Percentiles rank a stretch among this genome's conserved stretches.
phyloP scores from a whole-genome alignment of 129 eudicot genomes.

The Chrysanthemum seticuspe region DNA sequence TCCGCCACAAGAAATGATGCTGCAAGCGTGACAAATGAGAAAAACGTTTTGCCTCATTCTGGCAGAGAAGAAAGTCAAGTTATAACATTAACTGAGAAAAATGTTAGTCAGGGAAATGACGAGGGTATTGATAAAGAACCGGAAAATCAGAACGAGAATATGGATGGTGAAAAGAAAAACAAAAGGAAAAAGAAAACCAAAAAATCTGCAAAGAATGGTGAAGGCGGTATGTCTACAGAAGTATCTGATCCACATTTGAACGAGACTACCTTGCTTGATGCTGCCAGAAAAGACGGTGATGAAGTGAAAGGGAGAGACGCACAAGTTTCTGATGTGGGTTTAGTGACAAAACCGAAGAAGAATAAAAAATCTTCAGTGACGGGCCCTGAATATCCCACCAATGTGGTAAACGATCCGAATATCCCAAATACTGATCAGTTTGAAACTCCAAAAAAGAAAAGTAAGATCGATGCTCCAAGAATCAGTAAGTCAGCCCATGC shows the following conservation, averaged over 20 bases:
- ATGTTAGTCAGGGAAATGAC: neutral
- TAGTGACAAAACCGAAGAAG: too few relatives aligned
- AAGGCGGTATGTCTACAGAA: neutral
- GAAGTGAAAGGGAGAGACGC: too few relatives aligned
- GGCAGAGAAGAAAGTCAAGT: neutral
- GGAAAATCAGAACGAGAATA: neutral
- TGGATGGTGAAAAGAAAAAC: neutral
- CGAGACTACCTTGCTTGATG: too few relatives aligned
- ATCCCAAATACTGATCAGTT: neutral
- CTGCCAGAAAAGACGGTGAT: too few relatives aligned
- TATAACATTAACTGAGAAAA: neutral
- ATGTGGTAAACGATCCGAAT: conserved; percentile 20
- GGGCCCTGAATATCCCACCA: neutral
- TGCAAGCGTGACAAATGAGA: neutral
- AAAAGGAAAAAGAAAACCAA: conserved; percentile 12
- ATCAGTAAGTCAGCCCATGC: too few relatives aligned
- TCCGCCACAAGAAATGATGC: neutral
- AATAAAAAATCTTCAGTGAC: too few relatives aligned
- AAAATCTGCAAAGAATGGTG: conserved; percentile 23
- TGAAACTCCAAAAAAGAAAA: neutral
- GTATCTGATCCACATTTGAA: too few relatives aligned
- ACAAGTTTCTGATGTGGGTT: too few relatives aligned
- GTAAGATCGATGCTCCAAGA: neutral
- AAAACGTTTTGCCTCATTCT: neutral
- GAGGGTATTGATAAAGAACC: neutral